Percentiles rank a stretch among this genome's conserved stretches.
Evolutionary conservation across 306 rosid species (phyloP).

Genomic region (Lathyrus aphaca): DNA sequence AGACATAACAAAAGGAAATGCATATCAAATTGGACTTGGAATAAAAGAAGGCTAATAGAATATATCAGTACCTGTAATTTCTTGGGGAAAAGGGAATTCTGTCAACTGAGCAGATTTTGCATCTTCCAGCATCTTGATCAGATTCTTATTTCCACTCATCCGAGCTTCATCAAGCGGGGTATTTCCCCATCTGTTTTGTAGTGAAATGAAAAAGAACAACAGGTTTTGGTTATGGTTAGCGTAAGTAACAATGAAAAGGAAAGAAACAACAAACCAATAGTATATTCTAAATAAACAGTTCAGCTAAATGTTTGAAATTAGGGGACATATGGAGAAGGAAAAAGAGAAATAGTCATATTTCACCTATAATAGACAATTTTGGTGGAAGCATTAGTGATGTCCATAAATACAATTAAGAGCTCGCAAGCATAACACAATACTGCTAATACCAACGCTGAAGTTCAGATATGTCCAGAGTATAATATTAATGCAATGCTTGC

Average conservation of each 20-base stretch:
- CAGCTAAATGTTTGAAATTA: neutral
- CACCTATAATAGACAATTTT: neutral
- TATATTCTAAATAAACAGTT: too few relatives aligned
- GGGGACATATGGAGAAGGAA: neutral
- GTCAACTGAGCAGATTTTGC: conserved; percentile 71
- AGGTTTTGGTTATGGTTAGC: neutral
- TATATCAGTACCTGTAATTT: conserved; percentile 57
- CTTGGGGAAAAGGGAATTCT: conserved; percentile 54
- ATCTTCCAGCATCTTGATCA: conserved; percentile 73
- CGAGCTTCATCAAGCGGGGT: conserved; percentile 88
- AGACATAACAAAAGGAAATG: conserved; percentile 11
- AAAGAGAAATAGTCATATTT: neutral
- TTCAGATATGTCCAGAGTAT: neutral
- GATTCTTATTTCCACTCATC: conserved; percentile 78
- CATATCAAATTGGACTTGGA: conserved; percentile 11
- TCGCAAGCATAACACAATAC: neutral
- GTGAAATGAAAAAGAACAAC: conserved; percentile 11
- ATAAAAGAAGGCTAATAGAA: conserved; percentile 7
- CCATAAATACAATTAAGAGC: neutral
- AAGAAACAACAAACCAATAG: conserved; percentile 12
- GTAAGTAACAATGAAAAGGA: conserved; percentile 9
- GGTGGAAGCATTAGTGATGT: neutral
- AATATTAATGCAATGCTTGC: neutral
- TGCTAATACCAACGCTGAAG: neutral
- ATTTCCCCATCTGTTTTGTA: conserved; percentile 83